Evolutionary conservation across 495 filamentous ascomycete species (phyloP), one percentile per base, ranked within the genome.

Genomic region (Ascobolus immersus): DNA sequence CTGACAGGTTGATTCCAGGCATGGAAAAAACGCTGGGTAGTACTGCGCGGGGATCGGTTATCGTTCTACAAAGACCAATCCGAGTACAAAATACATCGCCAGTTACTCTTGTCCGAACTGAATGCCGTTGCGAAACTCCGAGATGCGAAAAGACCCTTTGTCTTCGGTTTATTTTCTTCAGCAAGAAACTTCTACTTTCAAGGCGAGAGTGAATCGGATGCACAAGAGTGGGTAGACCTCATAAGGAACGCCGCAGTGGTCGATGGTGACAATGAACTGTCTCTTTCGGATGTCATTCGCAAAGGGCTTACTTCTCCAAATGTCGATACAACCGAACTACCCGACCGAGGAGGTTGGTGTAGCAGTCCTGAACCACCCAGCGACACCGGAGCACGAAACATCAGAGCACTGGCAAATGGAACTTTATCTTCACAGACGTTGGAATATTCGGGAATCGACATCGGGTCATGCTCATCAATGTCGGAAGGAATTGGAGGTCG

Each of bases 21-120:
- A 36, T 96, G 86, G 86, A 90, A 90, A 54, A 61, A 69, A 9
- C 71, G 79, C 34, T 82, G 77, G 52, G 62, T 96, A 18, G 84
- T 94, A 25, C 69, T 96, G 20, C 74, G 86, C 30, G 81, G 84
- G 1, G 90, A 90, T 46, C 62, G 77, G n/a, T 65, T 94, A 15
- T 93, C 79, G 22, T 79, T 90, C 39, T 96, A 96, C 68, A 84
- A 86, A 48, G 73, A 81, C 42, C 67, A 80, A 35, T 73, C 78
- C 44, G 80, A 90, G 47, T 76, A 73, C 43, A 79, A 84, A 48
- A 65, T 96, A 5, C 71, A 77, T 17, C 73, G 79, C 44, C 81
- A 89, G 43, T 67, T 96, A 39, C 69, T 67, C 45, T 65, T 93
- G 28, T 76, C 77, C 21, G 86, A 96, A 38, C 62, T 94, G 36